Conservation (phyloP, 2,329 filamentous ascomycete genomes). For the Monilinia fructigena region DNA sequence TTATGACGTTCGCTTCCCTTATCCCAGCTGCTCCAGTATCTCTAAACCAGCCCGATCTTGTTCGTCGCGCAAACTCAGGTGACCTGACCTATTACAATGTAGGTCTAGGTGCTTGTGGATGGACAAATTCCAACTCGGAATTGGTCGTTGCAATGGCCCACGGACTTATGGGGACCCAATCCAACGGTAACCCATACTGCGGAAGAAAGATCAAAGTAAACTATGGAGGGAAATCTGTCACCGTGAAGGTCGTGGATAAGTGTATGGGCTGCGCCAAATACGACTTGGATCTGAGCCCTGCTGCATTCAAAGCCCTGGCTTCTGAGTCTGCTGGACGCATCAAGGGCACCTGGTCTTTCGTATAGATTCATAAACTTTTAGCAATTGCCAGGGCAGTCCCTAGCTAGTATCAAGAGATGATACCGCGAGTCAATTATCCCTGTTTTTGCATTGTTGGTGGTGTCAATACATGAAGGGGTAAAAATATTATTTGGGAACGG, state of each 20-base stretch:
- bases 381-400: background rate
- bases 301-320: slow-evolving; percentile 55
- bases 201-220: slow-evolving; percentile 67
- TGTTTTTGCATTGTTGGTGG: background rate
- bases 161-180: slow-evolving; percentile 59
- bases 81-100: slow-evolving; percentile 74
- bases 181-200: slow-evolving; percentile 70
- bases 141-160: slow-evolving; percentile 69
- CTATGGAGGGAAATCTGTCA: slow-evolving; percentile 56
- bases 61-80: slow-evolving; percentile 45
- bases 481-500: background rate
- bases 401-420: background rate
- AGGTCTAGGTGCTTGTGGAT: slow-evolving; percentile 68
- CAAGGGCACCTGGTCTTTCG: slow-evolving; percentile 48
- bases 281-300: slow-evolving; percentile 60
- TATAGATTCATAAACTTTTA: background rate
- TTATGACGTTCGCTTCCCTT: slow-evolving; percentile 19
- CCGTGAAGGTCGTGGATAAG: slow-evolving; percentile 67
- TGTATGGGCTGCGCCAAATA: slow-evolving; percentile 63
- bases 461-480: background rate
- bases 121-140: slow-evolving; percentile 53
- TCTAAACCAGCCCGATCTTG: slow-evolving; percentile 15
- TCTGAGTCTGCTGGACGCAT: slow-evolving; percentile 47
- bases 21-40: slow-evolving; percentile 19
- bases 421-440: background rate